Evolutionary conservation across 352 stramenopile species (phyloP).

Genomic region (Globisporangium viniferum): DNA sequence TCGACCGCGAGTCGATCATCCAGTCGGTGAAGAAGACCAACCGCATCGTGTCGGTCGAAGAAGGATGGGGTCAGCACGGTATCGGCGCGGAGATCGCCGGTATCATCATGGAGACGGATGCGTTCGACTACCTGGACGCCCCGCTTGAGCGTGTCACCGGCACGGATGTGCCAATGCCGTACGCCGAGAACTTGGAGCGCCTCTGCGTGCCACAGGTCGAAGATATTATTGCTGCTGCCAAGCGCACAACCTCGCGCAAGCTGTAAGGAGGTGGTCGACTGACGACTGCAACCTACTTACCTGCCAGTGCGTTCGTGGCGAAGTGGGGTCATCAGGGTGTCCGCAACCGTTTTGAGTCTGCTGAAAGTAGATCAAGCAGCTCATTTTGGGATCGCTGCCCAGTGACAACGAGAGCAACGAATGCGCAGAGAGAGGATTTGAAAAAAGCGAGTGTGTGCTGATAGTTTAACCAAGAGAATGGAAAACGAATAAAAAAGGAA

Average conservation of each 20-base stretch:
- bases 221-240: constrained; percentile 92
- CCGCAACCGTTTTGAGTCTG: neutral
- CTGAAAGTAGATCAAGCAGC: constrained; percentile 1
- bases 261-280: constrained; percentile 44
- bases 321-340: neutral
- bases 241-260: constrained; percentile 79
- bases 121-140: constrained; percentile 99
- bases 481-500: constrained; percentile 7
- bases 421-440: constrained; percentile 1
- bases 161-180: constrained; percentile 99
- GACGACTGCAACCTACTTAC: neutral
- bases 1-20: constrained; percentile 97
- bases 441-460: constrained; percentile 4
- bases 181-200: constrained; percentile 96
- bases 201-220: constrained; percentile 93
- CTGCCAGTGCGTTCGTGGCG: neutral
- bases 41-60: constrained; percentile 96
- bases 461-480: constrained; percentile 9
- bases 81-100: constrained; percentile 97
- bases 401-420: neutral
- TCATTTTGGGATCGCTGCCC: neutral
- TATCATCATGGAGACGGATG: constrained; percentile 97
- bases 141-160: constrained; percentile 96
- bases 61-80: constrained; percentile 95
- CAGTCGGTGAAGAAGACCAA: constrained; percentile 98